Percentiles rank a stretch among this genome's conserved stretches.
Conservation (phyloP, 331 rosid species). For the Rhamnella rubrinervis region DNA sequence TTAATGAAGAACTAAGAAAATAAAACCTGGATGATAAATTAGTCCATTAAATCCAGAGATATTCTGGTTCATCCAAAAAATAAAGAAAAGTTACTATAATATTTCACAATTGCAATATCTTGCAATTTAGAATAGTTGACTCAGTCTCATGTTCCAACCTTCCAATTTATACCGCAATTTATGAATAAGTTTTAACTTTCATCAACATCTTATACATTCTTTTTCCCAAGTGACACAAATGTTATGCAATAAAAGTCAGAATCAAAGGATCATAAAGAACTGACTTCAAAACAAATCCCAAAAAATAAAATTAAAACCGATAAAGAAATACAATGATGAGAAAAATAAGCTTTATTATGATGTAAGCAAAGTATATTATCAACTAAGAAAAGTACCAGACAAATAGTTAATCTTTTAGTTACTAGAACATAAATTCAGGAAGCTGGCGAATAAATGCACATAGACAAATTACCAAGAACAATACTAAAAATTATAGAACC, state of each 20-base stretch:
- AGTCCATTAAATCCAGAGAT: background rate
- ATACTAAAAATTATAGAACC: no score
- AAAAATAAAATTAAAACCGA: background rate
- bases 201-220: background rate
- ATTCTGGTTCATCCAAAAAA: background rate
- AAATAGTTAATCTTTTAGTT: slow-evolving; percentile 27
- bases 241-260: background rate
- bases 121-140: no score
- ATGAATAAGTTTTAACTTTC: background rate
- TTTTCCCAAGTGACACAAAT: background rate
- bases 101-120: background rate
- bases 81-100: background rate
- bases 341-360: background rate
- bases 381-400: background rate
- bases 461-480: no score
- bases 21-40: no score
- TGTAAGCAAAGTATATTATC: background rate
- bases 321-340: background rate
- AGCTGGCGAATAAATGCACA: slow-evolving; percentile 90
- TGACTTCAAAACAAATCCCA: slow-evolving; percentile 2
- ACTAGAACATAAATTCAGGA: slow-evolving; percentile 97
- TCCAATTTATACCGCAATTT: background rate
- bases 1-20: background rate
- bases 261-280: background rate
- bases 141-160: background rate